Evolutionary conservation across 2,329 filamentous ascomycete genomes (phyloP).

Genomic region (Knoxdaviesia proteae): DNA sequence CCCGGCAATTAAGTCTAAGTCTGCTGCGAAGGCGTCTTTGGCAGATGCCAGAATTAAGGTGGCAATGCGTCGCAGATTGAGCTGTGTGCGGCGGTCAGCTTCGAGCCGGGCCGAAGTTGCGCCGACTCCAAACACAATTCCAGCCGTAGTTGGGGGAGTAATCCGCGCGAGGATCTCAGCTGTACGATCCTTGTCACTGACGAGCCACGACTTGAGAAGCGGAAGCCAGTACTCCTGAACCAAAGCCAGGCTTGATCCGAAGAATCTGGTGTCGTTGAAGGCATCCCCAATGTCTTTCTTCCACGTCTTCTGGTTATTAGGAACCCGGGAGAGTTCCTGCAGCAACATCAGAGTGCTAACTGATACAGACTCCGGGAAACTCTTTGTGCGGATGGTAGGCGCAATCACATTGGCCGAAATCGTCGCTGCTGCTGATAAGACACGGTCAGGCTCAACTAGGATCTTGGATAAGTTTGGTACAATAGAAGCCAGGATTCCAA

Average conservation of each 20-base stretch:
- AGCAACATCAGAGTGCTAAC: conserved; percentile 51
- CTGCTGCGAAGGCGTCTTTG: conserved; percentile 59
- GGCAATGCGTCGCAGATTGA: conserved; percentile 68
- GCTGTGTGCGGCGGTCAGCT: conserved; percentile 78
- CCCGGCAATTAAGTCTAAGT: conserved; percentile 53
- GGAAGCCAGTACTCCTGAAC: conserved; percentile 62
- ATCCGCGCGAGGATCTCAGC: conserved; percentile 62
- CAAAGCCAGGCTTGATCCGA: conserved; percentile 44
- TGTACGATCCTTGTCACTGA: conserved; percentile 75
- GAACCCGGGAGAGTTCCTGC: conserved; percentile 54
- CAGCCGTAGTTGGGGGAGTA: conserved; percentile 70
- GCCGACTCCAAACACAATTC: conserved; percentile 96
- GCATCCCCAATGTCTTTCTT: conserved; percentile 82
- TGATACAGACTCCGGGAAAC: conserved; percentile 71
- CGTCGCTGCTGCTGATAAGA: conserved; percentile 53
- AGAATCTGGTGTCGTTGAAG: conserved; percentile 78
- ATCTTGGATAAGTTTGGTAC: conserved; percentile 67
- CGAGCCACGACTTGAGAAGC: conserved; percentile 63
- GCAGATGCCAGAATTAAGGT: conserved; percentile 58
- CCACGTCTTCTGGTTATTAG: conserved; percentile 72
- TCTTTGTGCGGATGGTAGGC: conserved; percentile 62
- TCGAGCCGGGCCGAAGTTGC: conserved; percentile 86
- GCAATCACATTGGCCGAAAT: conserved; percentile 71
- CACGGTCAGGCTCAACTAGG: conserved; percentile 67
- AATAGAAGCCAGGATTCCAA: conserved; percentile 58